Percentiles rank a stretch among this genome's conserved stretches.
phyloP scores from a whole-genome alignment of 2,329 filamentous ascomycete species.

The Dothistroma pini region DNA sequence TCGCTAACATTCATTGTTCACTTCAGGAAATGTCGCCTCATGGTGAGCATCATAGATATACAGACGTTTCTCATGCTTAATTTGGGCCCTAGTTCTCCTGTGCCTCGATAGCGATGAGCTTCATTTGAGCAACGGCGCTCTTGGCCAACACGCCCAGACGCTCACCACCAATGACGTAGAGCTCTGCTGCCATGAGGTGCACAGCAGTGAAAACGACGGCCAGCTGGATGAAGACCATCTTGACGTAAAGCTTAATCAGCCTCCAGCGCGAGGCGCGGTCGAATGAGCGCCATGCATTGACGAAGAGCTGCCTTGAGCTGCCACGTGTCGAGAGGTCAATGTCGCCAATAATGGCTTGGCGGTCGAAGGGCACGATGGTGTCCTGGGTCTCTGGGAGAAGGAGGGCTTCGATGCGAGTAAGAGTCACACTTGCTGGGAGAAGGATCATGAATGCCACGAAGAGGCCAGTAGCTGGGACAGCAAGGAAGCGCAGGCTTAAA shows the following conservation, averaged over 20 bases:
- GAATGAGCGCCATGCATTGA: constrained; percentile 77
- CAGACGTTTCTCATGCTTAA: neutral
- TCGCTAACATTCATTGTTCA: neutral
- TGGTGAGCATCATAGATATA: neutral
- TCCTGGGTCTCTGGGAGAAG: constrained; percentile 78
- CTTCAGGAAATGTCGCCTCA: neutral
- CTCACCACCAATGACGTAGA: constrained; percentile 32
- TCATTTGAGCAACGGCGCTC: constrained; percentile 26
- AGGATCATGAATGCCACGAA: constrained; percentile 63
- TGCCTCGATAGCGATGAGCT: constrained; percentile 28
- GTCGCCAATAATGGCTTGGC: constrained; percentile 67
- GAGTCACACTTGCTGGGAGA: constrained; percentile 72
- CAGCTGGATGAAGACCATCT: constrained; percentile 58
- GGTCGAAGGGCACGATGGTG: constrained; percentile 86
- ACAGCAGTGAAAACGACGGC: constrained; percentile 26
- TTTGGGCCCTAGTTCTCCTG: constrained; percentile 8
- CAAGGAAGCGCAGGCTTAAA: constrained; percentile 42
- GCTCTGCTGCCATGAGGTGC: constrained; percentile 28
- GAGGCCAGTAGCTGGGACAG: constrained; percentile 36
- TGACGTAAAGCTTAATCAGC: constrained; percentile 70
- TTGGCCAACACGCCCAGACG: constrained; percentile 27
- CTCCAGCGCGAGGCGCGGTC: constrained; percentile 67
- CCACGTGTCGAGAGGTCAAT: constrained; percentile 69
- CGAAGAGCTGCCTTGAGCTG: constrained; percentile 53
- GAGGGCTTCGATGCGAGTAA: constrained; percentile 81